phyloP scores from a whole-genome alignment of 116 monocot species.

The Posidonia oceanica region DNA sequence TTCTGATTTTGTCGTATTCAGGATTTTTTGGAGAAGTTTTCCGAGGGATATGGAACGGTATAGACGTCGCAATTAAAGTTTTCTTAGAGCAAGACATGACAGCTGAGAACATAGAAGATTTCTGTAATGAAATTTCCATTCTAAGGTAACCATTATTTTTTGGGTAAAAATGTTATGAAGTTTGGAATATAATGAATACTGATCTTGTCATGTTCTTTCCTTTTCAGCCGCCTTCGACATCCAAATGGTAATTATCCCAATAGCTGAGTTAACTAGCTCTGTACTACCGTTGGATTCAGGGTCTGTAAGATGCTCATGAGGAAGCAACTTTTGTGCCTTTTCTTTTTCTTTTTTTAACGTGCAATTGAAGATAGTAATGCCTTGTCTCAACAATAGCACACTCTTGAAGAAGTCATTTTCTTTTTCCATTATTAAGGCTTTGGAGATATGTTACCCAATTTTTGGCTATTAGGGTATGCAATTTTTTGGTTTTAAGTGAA shows the following conservation, averaged over 20 bases:
- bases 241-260: constrained; percentile 71
- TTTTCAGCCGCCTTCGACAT: constrained; percentile 95
- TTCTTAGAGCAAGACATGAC: constrained; percentile 96
- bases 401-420: no score
- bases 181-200: constrained; percentile 1
- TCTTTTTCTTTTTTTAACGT: no score
- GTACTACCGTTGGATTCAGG: neutral
- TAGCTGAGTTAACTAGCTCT: neutral
- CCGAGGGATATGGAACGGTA: constrained; percentile 96
- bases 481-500: no score
- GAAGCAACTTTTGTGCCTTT: no score
- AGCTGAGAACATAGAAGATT: constrained; percentile 92
- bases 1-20: constrained; percentile 10
- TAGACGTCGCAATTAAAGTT: constrained; percentile 97
- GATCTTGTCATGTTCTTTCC: constrained; percentile 7
- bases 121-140: constrained; percentile 97
- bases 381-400: no score
- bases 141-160: constrained; percentile 45
- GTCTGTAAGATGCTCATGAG: no score
- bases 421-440: no score
- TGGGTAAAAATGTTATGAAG: neutral
- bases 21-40: constrained; percentile 99
- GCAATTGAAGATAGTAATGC: no score
- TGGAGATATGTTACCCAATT: no score
- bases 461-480: no score